These are phyloP conservation scores for Chlamydomonas incerta DNA, from an alignment of 139 green algal genomes.

Conservation along the genomic window DNA sequence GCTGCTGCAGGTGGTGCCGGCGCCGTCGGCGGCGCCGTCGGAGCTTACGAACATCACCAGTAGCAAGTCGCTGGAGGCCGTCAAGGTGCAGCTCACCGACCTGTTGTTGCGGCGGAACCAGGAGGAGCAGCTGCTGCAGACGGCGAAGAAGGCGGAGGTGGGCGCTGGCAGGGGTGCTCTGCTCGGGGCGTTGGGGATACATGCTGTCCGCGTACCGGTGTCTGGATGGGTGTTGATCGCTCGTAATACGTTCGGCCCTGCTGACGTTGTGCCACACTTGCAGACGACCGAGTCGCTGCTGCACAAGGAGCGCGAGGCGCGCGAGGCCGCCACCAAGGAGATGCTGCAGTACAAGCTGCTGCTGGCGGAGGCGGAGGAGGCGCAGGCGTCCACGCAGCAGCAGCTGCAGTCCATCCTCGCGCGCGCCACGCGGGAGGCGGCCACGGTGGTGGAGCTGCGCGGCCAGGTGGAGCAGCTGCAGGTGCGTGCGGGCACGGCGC, in stretches of 20 bases:
- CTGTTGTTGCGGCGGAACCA: slow-evolving; percentile 65
- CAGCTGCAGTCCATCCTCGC: slow-evolving; percentile 2
- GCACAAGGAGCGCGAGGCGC: slow-evolving; percentile 18
- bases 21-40: too few species aligned
- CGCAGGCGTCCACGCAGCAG: background rate
- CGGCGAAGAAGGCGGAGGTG: slow-evolving; percentile 52
- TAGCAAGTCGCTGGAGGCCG: slow-evolving; percentile 46
- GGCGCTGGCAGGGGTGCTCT: too few species aligned
- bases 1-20: too few species aligned
- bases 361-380: slow-evolving; percentile 51
- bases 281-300: slow-evolving; percentile 47
- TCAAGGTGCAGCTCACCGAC: slow-evolving; percentile 68
- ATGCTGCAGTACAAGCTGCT: slow-evolving; percentile 53
- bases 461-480: slow-evolving; percentile 30
- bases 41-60: background rate
- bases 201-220: too few species aligned
- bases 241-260: too few species aligned
- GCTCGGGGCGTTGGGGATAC: too few species aligned
- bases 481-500: too few species aligned
- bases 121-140: slow-evolving; percentile 61
- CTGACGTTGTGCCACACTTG: too few species aligned
- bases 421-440: slow-evolving; percentile 27
- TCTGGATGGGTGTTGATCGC: too few species aligned
- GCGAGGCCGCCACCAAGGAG: slow-evolving; percentile 51
- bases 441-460: slow-evolving; percentile 21